Evolutionary conservation across 148 eudicot species (phyloP).

Genomic region (Cornus controversa): DNA sequence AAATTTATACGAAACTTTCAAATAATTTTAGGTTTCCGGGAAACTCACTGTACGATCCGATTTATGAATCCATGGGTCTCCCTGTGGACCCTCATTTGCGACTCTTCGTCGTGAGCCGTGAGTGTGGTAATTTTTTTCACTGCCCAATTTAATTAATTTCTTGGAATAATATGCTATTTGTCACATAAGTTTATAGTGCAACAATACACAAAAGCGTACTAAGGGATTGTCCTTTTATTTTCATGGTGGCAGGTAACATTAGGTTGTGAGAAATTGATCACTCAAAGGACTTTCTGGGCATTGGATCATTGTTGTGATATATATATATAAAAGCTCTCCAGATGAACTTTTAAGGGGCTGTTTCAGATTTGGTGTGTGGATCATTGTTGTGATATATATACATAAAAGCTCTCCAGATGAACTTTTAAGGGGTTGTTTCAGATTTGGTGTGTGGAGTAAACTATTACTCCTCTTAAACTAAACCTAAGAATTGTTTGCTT

Average conservation of each 20-base stretch:
- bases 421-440: neutral
- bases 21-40: constrained; percentile 9
- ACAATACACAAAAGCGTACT: too few species aligned
- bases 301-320: neutral
- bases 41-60: constrained; percentile 13
- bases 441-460: too few species aligned
- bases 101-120: neutral
- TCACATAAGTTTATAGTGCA: neutral
- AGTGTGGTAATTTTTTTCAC: neutral
- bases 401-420: neutral
- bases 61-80: constrained; percentile 20
- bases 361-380: too few species aligned
- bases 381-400: neutral
- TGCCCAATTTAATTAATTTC: too few species aligned
- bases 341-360: neutral
- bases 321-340: too few species aligned
- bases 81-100: constrained; percentile 31
- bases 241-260: neutral
- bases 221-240: too few species aligned
- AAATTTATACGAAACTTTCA: neutral
- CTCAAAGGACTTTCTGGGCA: neutral
- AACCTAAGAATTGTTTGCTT: too few species aligned
- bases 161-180: too few species aligned
- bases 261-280: neutral
- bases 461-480: too few species aligned